These are phyloP conservation scores for Boletus patriciae DNA, from an alignment of 768 basidiomycete species.

Conservation along the genomic window DNA sequence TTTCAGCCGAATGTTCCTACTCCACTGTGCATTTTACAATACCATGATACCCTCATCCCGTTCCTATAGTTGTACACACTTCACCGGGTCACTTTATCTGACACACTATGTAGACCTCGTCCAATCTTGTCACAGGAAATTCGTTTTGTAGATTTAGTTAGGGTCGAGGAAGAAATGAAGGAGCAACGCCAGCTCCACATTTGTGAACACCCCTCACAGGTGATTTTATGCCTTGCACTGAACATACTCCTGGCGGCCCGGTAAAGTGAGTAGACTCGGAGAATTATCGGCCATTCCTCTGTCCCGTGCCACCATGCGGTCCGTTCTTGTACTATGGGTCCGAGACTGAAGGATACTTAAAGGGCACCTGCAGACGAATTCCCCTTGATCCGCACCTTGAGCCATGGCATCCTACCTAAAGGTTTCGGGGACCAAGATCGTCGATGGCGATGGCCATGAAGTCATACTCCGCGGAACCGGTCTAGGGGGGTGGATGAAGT, in stretches of 20 bases:
- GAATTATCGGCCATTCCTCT: conserved; percentile 16
- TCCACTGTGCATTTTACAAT: conserved; percentile 33
- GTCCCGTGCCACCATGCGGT: background rate
- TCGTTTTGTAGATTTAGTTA: conserved; percentile 25
- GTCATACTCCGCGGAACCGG: conserved; percentile 70
- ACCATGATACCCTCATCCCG: conserved; percentile 37
- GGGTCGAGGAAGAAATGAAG: conserved; percentile 5
- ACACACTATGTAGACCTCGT: conserved; percentile 21
- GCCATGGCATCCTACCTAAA: conserved; percentile 45
- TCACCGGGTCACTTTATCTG: conserved; percentile 12
- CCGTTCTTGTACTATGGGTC: background rate
- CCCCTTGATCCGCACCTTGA: background rate
- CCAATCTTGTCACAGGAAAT: conserved; percentile 8
- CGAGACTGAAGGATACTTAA: conserved; percentile 1
- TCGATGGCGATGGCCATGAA: conserved; percentile 55
- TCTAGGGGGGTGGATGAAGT: conserved; percentile 89
- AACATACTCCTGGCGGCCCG: background rate
- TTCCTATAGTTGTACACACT: conserved; percentile 31
- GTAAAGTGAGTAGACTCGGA: background rate
- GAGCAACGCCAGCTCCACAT: background rate
- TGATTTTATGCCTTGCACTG: background rate
- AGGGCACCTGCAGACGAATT: background rate
- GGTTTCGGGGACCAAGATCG: conserved; percentile 59
- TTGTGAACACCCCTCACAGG: background rate
- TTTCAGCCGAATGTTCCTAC: conserved; percentile 29